These are phyloP conservation scores for Rhizopogon salebrosus DNA, from an alignment of 768 basidiomycete species.

Conservation along the genomic window DNA sequence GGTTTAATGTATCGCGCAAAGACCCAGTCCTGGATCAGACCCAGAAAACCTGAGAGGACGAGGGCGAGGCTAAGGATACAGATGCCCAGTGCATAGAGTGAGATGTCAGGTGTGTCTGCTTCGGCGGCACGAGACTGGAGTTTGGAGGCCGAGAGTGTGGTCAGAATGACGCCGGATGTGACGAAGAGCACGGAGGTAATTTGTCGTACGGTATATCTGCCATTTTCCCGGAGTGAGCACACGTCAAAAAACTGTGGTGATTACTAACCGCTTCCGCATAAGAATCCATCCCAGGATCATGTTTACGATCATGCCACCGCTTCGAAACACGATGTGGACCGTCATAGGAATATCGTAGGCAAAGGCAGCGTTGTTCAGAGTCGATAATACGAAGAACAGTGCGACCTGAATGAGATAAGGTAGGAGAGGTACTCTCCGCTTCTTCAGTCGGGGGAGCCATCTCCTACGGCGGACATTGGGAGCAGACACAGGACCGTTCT, in stretches of 20 bases:
- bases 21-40: constrained; percentile 81
- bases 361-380: constrained; percentile 91
- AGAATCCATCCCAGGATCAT: constrained; percentile 76
- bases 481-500: neutral
- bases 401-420: constrained; percentile 77
- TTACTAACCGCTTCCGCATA: constrained; percentile 52
- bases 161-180: constrained; percentile 71
- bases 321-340: constrained; percentile 92
- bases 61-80: constrained; percentile 71
- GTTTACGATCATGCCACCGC: constrained; percentile 80
- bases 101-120: constrained; percentile 1
- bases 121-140: constrained; percentile 16
- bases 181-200: constrained; percentile 75
- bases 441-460: constrained; percentile 45
- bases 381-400: constrained; percentile 73
- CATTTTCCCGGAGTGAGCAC: constrained; percentile 4
- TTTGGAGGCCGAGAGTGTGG: constrained; percentile 71
- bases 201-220: constrained; percentile 60
- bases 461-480: constrained; percentile 1
- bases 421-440: constrained; percentile 62
- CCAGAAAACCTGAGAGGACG: constrained; percentile 74
- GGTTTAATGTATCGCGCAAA: constrained; percentile 42
- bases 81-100: constrained; percentile 65
- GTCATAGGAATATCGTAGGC: constrained; percentile 83
- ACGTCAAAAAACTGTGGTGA: neutral